A percentile compares a stretch with the other conserved stretches of the same genome.
Conservation (phyloP, 2,329 filamentous ascomycete species). For the Arthrobotrys pseudoclavata region DNA sequence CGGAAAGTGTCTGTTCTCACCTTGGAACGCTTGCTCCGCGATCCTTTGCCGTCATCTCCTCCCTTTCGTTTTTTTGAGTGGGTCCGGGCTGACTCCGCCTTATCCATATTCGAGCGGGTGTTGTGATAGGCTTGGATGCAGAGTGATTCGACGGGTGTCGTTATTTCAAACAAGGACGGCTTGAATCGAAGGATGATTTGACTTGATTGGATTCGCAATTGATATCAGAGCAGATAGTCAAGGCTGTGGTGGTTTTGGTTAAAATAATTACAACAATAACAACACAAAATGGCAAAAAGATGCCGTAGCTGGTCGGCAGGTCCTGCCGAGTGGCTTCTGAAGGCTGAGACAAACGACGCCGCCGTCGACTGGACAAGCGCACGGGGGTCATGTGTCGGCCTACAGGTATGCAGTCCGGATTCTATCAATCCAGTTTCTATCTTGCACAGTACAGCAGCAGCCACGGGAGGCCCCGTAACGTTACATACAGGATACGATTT, state of each 20-base stretch:
- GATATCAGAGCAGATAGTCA: conserved; percentile 47
- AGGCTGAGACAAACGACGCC: conserved; percentile 52
- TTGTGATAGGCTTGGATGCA: conserved; percentile 45
- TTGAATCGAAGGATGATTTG: conserved; percentile 44
- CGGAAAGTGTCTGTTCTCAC: conserved; percentile 42
- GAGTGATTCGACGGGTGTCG: conserved; percentile 32
- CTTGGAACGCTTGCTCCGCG: conserved; percentile 53
- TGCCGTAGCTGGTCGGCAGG: conserved; percentile 28
- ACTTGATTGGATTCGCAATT: conserved; percentile 30
- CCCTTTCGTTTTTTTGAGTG: conserved; percentile 57
- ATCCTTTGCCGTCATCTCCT: conserved; percentile 52
- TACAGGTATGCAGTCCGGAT: conserved; percentile 4
- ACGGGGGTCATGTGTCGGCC: conserved; percentile 33
- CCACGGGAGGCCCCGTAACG: conserved; percentile 23
- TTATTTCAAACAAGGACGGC: conserved; percentile 50
- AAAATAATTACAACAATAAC: conserved; percentile 58
- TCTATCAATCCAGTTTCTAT: neutral
- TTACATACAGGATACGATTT: conserved; percentile 9
- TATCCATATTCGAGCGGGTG: conserved; percentile 25
- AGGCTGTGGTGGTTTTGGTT: conserved; percentile 24
- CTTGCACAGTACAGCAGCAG: neutral
- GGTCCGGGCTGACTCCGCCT: conserved; percentile 47
- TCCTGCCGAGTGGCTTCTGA: conserved; percentile 54
- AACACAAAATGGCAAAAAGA: conserved; percentile 35
- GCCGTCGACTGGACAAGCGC: conserved; percentile 6